These are phyloP conservation scores for Saitoella complicata DNA, from an alignment of 805 yeast species.

Conservation along the genomic window DNA sequence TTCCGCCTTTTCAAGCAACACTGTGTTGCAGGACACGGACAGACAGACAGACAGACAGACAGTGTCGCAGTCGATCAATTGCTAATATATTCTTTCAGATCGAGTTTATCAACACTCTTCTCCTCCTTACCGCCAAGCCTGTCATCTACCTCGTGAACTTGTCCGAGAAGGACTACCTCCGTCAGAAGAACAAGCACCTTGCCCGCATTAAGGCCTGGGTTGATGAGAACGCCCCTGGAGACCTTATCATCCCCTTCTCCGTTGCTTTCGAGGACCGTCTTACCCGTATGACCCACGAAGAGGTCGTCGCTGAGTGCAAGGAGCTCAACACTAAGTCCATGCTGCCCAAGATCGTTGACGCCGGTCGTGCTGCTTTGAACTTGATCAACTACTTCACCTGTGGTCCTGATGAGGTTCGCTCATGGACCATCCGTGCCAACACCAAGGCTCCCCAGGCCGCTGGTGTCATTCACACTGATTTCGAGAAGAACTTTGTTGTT, in stretches of 20 bases:
- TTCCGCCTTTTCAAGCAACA: too few species aligned
- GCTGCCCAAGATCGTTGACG: conserved; percentile 66
- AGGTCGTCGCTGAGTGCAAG: conserved; percentile 61
- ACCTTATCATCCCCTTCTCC: conserved; percentile 78
- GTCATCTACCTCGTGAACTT: conserved; percentile 81
- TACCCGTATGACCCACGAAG: conserved; percentile 73
- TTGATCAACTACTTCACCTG: conserved; percentile 90
- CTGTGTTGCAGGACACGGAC: too few species aligned
- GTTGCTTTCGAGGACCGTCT: conserved; percentile 85
- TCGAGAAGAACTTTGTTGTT: conserved; percentile 84
- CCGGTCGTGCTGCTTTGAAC: conserved; percentile 75
- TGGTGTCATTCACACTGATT: conserved; percentile 91
- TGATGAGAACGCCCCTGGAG: conserved; percentile 73
- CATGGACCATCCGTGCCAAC: conserved; percentile 90
- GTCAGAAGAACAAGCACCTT: conserved; percentile 79
- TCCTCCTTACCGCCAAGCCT: conserved; percentile 87
- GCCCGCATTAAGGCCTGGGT: conserved; percentile 80
- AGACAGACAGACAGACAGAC: too few species aligned
- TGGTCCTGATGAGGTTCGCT: conserved; percentile 93
- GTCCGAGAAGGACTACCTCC: conserved; percentile 72
- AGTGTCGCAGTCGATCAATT: too few species aligned
- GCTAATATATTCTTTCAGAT: conserved; percentile 16
- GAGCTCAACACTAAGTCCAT: conserved; percentile 59
- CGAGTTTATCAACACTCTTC: conserved; percentile 72
- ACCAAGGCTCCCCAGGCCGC: conserved; percentile 98